Evolutionary conservation across 306 rosid species (phyloP), one percentile per base, ranked within the genome.

Genomic region (Myrica gale): DNA sequence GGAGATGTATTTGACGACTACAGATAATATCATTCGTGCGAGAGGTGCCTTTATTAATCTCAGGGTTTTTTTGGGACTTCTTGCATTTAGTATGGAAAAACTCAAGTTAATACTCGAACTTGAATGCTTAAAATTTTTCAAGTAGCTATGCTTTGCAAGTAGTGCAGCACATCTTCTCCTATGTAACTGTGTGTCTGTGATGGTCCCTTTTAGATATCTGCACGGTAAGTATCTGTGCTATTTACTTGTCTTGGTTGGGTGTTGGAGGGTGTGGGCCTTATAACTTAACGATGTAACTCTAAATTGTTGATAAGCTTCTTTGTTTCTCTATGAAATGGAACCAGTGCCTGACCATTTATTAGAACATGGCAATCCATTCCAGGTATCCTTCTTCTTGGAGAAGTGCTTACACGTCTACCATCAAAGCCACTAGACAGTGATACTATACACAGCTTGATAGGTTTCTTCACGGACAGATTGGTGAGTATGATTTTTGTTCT

Each of bases 321-420:
- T 73, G 4, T 55, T 32, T 5, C 55, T 53, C 15, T 46, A 42
- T 6, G 32, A 11, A 37, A 21, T 68, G 51, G 63, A 9, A 62
- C 55, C 60, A 43, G 39, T 62, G 41, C 5, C 71, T 78, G 82
- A 81, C 68, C 63, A 55, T 72, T 19, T 80, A 2, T 13, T 62
- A 74, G 76, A 60, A 68, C 78, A 62, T 58, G 62, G 58, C 67
- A 39, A 54, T 43, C 68, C 69, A 79, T 81, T 73, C 56, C 78
- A 95, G 97, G 98, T 71, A 92, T 86, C 44, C 93, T 90, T 84
- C 97, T 95, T 83, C 87, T 95, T 71, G 97, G 90, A 11, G 98
- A 89, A 85, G 84, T 95, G 78, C 92, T 95, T 66, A 69, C 82
- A 20, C 67, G 81, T 60, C 83, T 89, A 63, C 74, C 77, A 72